Evolutionary conservation across 176 grass and related monocot genomes (phyloP), one percentile per base, ranked within the genome.

Genomic region (Tillandsia fasciculata): DNA sequence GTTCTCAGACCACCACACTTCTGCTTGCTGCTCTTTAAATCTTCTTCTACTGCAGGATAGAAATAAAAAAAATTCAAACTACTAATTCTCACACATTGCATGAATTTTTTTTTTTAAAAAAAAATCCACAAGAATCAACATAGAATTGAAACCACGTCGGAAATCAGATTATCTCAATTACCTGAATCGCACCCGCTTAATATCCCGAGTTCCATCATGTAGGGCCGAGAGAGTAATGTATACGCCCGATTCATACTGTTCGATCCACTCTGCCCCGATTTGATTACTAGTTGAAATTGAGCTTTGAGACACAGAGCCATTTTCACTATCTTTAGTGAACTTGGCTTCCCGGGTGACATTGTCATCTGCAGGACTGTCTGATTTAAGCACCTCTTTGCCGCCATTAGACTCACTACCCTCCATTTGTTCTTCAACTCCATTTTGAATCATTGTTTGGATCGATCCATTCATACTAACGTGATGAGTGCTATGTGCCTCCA

Each of bases 1-100:
- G 52, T 99, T 99, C 78, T 99, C 95, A 49, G 86, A 87, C 95
- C 95, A 99, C 95, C 95, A 99, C 68, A 65, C 70, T 80, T 93
- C 90, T 29, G 90, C 95, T 64, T 99, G 95, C 66, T 99, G 87
- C 80, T 99, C 95, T 28, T 82, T 80, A 61, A 99, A 99, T 56
- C 90, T 88, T 81, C 87, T 88, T 65, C 95, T 84, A 47, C 95
- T 84, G 76, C 8, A 71, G 12, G 53, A 61, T 42, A 6, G 33
- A 42, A 42, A 42, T 0, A 42, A 29, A 29, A 42, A 4, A 42
- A 6, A 42, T 42, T 42, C 33, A 5, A 42, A 42, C 33, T 42
- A 42, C 5, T 42, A 42, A 42, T 42, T 42, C 33, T 42, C 33
- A 7, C 3, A 42, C 33, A 42, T 42, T 42, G 33, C 33, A 42